These are phyloP conservation scores for Arthrobotrys sinensis DNA, from an alignment of 2,329 filamentous ascomycete species.

Conservation along the genomic window DNA sequence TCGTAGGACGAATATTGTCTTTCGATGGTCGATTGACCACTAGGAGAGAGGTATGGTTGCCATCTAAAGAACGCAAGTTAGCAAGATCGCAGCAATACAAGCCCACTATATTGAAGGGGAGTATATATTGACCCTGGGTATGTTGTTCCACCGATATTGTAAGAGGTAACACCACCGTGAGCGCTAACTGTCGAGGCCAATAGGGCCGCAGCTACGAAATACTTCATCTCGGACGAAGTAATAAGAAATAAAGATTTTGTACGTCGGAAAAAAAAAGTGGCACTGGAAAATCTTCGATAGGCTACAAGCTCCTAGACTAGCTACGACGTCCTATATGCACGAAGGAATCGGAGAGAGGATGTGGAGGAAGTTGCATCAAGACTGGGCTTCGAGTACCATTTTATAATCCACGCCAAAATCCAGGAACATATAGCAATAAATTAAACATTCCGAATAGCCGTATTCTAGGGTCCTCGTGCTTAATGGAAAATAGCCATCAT, in stretches of 20 bases:
- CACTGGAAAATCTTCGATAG: conserved; percentile 7
- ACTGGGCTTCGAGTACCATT: conserved; percentile 27
- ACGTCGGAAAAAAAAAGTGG: conserved; percentile 13
- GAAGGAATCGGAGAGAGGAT: conserved; percentile 16
- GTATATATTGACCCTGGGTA: conserved; percentile 34
- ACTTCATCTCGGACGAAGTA: conserved; percentile 44
- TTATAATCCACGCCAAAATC: conserved; percentile 36
- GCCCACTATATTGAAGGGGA: neutral
- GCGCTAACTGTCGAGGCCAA: conserved; percentile 58
- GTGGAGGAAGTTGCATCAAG: conserved; percentile 23
- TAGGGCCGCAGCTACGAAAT: conserved; percentile 46
- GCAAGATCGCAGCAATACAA: neutral
- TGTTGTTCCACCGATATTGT: conserved; percentile 33
- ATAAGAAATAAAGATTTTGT: neutral
- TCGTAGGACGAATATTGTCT: conserved; percentile 51
- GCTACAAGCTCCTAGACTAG: neutral
- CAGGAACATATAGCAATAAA: conserved; percentile 35
- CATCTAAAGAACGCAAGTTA: conserved; percentile 26
- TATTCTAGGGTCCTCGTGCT: neutral
- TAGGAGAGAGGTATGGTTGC: conserved; percentile 47
- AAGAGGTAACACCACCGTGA: conserved; percentile 55
- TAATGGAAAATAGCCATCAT: conserved; percentile 13
- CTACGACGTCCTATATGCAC: neutral
- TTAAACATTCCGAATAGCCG: conserved; percentile 46
- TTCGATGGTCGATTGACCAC: conserved; percentile 46